Base-by-base conservation (phyloP, 177 flowering plant genomes). In the Vitis hybrid region DNA sequence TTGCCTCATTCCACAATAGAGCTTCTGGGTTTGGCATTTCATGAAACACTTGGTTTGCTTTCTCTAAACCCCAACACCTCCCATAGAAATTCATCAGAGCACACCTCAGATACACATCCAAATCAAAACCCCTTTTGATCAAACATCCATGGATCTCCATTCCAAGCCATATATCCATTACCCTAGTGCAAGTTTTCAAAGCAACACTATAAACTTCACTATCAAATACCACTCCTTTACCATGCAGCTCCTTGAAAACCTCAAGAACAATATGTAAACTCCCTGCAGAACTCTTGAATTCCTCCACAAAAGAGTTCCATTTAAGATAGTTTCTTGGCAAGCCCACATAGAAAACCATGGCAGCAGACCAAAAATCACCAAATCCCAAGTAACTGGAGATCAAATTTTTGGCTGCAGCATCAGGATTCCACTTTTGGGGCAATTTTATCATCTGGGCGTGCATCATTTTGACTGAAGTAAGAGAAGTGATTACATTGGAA, bases 401-500 rank as follows among this genome's bases (percentile, higher is more conserved):
- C 78, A 90, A 74, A 73, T 53, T 72, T 56, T 65, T 68, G 2
- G 26, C 72, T 16, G 63, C n/a, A 7, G 49, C 15, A 59, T 69
- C 83, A 9, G 73, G 72, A 70, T 65, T 74, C 65, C 62, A 60
- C 49, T 66, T 19, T 5, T 64, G 45, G 15, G 73, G 50, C 72
- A 63, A 62, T 84, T 87, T 88, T 16, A 85, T 67, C 70, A 85
- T 66, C 78, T 83, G 85, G 85, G 90, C 75, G 79, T 88, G 91
- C 69, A 69, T 63, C 63, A 69, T 64, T 76, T 81, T 85, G 10
- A 81, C 76, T 21, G 76, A 78, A 76, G 50, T 66, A 56, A 82
- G 69, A 50, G 86, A 81, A 16, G 70, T 72, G 18, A 75, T 57
- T 73, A 77, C 72, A 16, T 39, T 55, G 3, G 65, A 58, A 31